These are phyloP conservation scores for Phytopythium montanum DNA, from an alignment of 352 stramenopile species.

Conservation along the genomic window DNA sequence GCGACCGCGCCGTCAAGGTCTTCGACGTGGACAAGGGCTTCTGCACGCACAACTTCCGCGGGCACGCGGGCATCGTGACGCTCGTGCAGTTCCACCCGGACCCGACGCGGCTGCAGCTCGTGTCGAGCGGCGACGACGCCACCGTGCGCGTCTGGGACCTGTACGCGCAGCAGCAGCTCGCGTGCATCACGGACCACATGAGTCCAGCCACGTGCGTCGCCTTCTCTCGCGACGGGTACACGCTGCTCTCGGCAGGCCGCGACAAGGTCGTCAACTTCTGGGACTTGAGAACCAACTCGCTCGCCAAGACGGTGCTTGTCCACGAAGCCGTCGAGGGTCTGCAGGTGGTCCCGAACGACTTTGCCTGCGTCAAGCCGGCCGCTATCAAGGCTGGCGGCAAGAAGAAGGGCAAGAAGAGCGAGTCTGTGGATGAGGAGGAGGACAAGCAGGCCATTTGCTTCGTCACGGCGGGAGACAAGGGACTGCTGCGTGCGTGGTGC, in stretches of 20 bases:
- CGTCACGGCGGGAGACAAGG: slow-evolving; percentile 92
- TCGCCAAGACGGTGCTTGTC: slow-evolving; percentile 92
- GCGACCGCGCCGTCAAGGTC: slow-evolving; percentile 94
- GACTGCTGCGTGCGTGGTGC: slow-evolving; percentile 80
- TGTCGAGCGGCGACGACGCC: slow-evolving; percentile 74
- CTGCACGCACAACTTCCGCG: slow-evolving; percentile 93
- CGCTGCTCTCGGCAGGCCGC: slow-evolving; percentile 84
- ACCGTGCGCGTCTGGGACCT: slow-evolving; percentile 85
- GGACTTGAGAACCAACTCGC: slow-evolving; percentile 69
- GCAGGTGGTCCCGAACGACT: slow-evolving; percentile 71
- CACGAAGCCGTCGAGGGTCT: slow-evolving; percentile 96
- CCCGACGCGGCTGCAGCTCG: slow-evolving; percentile 54
- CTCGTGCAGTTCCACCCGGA: slow-evolving; percentile 85
- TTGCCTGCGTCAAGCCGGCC: slow-evolving; percentile 37
- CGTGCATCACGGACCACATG: slow-evolving; percentile 94
- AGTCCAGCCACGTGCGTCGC: slow-evolving; percentile 92
- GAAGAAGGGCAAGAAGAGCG: slow-evolving; percentile 7
- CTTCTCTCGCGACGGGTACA: slow-evolving; percentile 87
- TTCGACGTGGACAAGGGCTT: slow-evolving; percentile 92
- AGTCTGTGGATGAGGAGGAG: slow-evolving; percentile 21
- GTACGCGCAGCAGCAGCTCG: slow-evolving; percentile 78
- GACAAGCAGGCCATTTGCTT: slow-evolving; percentile 84
- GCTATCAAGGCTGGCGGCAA: slow-evolving; percentile 18
- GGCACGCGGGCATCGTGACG: slow-evolving; percentile 85
- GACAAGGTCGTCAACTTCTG: slow-evolving; percentile 94